These are phyloP conservation scores for Magnusiomyces magnusii DNA, from an alignment of 1,139 yeast species.

Conservation along the genomic window DNA sequence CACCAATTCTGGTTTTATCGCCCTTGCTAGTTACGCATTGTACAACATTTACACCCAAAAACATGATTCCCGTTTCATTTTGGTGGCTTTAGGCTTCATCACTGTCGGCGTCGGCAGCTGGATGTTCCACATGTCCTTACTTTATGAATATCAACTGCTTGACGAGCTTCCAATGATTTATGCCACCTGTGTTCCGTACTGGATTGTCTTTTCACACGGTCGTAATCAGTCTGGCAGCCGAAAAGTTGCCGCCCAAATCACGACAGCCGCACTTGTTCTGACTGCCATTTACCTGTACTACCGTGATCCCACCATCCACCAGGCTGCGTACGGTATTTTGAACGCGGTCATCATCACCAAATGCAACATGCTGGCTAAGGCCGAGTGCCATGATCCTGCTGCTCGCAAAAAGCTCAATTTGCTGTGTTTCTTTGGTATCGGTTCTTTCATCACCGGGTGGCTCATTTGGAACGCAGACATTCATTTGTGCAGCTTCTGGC, in stretches of 20 bases:
- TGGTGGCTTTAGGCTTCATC: slow-evolving; percentile 71
- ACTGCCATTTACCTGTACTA: slow-evolving; percentile 58
- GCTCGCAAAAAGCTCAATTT: slow-evolving; percentile 44
- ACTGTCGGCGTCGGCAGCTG: slow-evolving; percentile 90
- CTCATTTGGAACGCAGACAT: slow-evolving; percentile 81
- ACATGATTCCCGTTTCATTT: slow-evolving; percentile 61
- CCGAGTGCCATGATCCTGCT: slow-evolving; percentile 42
- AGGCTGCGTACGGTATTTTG: slow-evolving; percentile 61
- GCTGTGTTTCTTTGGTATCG: slow-evolving; percentile 54
- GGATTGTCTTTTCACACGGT: slow-evolving; percentile 75
- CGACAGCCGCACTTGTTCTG: slow-evolving; percentile 43
- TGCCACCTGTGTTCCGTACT: slow-evolving; percentile 92
- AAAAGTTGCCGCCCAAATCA: slow-evolving; percentile 28
- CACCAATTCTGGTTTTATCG: slow-evolving; percentile 62
- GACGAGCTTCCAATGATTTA: slow-evolving; percentile 98
- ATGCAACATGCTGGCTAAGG: slow-evolving; percentile 44
- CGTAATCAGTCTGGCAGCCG: slow-evolving; percentile 36
- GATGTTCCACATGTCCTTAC: slow-evolving; percentile 92
- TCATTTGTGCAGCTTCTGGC: slow-evolving; percentile 62
- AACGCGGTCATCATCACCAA: slow-evolving; percentile 54
- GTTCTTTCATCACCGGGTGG: slow-evolving; percentile 66
- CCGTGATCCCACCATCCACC: slow-evolving; percentile 84
- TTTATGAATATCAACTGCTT: slow-evolving; percentile 78
- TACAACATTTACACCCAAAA: slow-evolving; percentile 51
- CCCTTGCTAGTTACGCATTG: slow-evolving; percentile 61